These are phyloP conservation scores for Parastagonospora nodorum DNA, from an alignment of 2,329 filamentous ascomycete genomes.

Conservation along the genomic window DNA sequence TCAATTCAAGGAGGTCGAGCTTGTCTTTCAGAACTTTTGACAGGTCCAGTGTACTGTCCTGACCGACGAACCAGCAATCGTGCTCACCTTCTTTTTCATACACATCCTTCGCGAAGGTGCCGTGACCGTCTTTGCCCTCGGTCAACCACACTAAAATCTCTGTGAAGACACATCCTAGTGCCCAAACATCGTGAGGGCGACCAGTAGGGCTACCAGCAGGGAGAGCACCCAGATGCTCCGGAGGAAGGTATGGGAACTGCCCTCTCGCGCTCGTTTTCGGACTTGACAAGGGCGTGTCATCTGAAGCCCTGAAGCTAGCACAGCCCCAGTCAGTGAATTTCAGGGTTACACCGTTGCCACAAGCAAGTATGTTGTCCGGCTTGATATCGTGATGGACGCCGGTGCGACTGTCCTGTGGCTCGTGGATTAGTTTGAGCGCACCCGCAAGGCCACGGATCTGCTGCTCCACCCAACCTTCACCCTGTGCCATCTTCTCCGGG, in stretches of 20 bases:
- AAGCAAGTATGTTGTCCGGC: slow-evolving; percentile 50
- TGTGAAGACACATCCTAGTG: slow-evolving; percentile 33
- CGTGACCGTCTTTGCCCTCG: slow-evolving; percentile 4
- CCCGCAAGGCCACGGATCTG: slow-evolving; percentile 5
- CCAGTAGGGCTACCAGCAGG: too few species aligned
- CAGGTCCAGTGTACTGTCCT: not conserved
- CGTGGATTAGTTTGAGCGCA: slow-evolving; percentile 10
- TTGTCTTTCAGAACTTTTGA: not conserved
- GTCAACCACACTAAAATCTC: slow-evolving; percentile 29
- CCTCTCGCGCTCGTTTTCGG: slow-evolving; percentile 1
- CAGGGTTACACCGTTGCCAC: slow-evolving; percentile 2
- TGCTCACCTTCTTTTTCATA: not conserved
- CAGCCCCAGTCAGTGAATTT: not conserved
- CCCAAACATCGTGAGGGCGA: slow-evolving; percentile 50
- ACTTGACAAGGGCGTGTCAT: too few species aligned
- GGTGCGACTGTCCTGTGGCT: slow-evolving; percentile 1
- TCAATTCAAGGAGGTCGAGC: not conserved
- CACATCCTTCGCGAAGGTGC: not conserved
- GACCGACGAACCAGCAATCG: not conserved
- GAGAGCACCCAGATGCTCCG: slow-evolving; percentile 16
- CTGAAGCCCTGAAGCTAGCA: not conserved
- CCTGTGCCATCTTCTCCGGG: not conserved
- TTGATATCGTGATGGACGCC: slow-evolving; percentile 49
- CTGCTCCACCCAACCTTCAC: not conserved
- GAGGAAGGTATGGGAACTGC: slow-evolving; percentile 9